Percentiles rank a stretch among this genome's conserved stretches.
These are phyloP conservation scores for Torulaspora microellipsoides DNA, from an alignment of 805 yeast genomes.

Conservation along the genomic window DNA sequence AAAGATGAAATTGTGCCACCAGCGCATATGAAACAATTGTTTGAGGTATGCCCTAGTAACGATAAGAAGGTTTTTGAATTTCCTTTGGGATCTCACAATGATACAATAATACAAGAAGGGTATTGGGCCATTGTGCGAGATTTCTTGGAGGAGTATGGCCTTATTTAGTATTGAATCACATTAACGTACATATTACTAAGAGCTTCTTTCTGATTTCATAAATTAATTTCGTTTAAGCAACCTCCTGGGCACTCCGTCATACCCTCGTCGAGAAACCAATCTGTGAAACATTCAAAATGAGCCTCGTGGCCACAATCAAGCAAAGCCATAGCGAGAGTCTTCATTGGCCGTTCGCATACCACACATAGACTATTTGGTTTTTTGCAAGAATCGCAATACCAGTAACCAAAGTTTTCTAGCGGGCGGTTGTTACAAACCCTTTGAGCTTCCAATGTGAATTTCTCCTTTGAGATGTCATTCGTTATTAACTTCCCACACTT, in stretches of 20 bases:
- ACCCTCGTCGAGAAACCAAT: slow-evolving; percentile 67
- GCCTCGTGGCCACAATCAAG: slow-evolving; percentile 83
- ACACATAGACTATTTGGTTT: slow-evolving; percentile 62
- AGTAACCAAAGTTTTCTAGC: slow-evolving; percentile 53
- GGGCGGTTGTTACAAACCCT: slow-evolving; percentile 31
- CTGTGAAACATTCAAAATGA: slow-evolving; percentile 71
- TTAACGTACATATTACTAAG: no score
- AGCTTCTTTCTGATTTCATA: not conserved
- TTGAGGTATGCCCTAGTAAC: slow-evolving; percentile 45
- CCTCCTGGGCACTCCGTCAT: slow-evolving; percentile 80
- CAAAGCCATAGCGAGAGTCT: slow-evolving; percentile 58
- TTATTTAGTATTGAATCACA: slow-evolving; percentile 2
- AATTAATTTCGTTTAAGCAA: slow-evolving; percentile 26
- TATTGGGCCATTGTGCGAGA: slow-evolving; percentile 71
- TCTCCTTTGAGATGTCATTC: slow-evolving; percentile 52
- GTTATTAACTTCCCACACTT: slow-evolving; percentile 54
- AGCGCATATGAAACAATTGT: slow-evolving; percentile 62
- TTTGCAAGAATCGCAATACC: slow-evolving; percentile 80
- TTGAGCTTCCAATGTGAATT: slow-evolving; percentile 22
- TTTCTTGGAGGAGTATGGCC: slow-evolving; percentile 45
- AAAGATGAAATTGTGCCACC: slow-evolving; percentile 93
- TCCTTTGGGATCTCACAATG: slow-evolving; percentile 70
- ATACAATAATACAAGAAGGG: slow-evolving; percentile 66
- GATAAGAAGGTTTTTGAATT: slow-evolving; percentile 52
- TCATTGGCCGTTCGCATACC: slow-evolving; percentile 71